These are phyloP conservation scores for Spatholobus suberectus DNA, from an alignment of 306 rosid genomes.

Conservation along the genomic window DNA sequence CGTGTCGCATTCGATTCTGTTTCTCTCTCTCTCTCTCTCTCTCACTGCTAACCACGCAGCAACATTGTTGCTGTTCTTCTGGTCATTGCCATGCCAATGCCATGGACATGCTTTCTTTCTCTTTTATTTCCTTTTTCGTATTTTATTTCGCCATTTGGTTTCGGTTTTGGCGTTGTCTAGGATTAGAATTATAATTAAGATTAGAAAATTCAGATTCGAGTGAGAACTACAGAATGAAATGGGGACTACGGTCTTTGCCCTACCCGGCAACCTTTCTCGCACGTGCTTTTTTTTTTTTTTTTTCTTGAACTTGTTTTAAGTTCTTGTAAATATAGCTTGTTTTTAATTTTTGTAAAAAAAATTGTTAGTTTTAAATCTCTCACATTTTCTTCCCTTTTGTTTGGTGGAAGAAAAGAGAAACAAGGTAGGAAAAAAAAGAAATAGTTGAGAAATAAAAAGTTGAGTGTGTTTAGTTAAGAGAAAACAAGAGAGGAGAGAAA, in stretches of 20 bases:
- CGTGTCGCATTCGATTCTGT: slow-evolving; percentile 18
- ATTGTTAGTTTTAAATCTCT: no score
- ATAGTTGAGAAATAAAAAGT: no score
- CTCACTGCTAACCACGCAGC: slow-evolving; percentile 37
- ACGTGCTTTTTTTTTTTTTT: slow-evolving; percentile 7
- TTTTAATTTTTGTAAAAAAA: no score
- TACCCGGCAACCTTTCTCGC: slow-evolving; percentile 1
- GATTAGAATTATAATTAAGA: not conserved
- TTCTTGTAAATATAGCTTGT: no score
- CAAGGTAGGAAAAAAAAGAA: no score
- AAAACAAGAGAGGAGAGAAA: no score
- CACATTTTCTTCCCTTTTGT: no score
- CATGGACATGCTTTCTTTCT: slow-evolving; percentile 18
- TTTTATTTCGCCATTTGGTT: not conserved
- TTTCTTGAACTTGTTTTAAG: no score
- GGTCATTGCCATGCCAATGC: slow-evolving; percentile 22
- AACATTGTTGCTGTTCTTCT: slow-evolving; percentile 39
- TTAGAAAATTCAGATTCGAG: not conserved
- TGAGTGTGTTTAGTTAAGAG: no score
- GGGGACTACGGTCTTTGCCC: not conserved
- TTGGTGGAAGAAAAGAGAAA: no score
- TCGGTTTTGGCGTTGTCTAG: slow-evolving; percentile 18
- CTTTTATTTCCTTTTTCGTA: not conserved
- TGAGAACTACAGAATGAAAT: not conserved
- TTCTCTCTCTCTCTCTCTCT: slow-evolving; percentile 9